phyloP scores from a whole-genome alignment of 805 yeast genomes.

The Candida jianshihensis region DNA sequence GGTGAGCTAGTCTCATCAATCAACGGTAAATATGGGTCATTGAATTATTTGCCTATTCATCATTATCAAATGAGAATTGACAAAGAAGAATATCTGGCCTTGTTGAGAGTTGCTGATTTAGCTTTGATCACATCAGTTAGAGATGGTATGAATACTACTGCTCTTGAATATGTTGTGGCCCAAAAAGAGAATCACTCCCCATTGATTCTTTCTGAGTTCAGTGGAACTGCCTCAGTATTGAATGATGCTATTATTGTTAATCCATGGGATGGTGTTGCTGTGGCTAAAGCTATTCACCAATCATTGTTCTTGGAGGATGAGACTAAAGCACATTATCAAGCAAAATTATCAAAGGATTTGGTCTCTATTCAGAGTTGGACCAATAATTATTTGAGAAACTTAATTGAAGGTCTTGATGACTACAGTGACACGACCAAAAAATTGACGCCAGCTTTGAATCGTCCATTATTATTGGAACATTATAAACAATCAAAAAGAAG shows the following conservation, averaged over 20 bases:
- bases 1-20: slow-evolving; percentile 76
- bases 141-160: slow-evolving; percentile 96
- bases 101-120: slow-evolving; percentile 83
- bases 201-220: slow-evolving; percentile 83
- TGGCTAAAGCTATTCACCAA: slow-evolving; percentile 74
- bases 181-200: slow-evolving; percentile 72
- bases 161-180: slow-evolving; percentile 85
- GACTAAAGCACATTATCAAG: slow-evolving; percentile 40
- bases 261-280: slow-evolving; percentile 96
- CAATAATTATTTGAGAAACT: slow-evolving; percentile 45
- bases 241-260: slow-evolving; percentile 76
- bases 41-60: slow-evolving; percentile 81
- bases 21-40: slow-evolving; percentile 76
- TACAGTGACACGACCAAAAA: slow-evolving; percentile 31
- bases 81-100: slow-evolving; percentile 82
- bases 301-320: slow-evolving; percentile 50
- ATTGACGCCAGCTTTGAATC: slow-evolving; percentile 76
- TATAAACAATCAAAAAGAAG: slow-evolving; percentile 61
- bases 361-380: slow-evolving; percentile 82
- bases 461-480: slow-evolving; percentile 52
- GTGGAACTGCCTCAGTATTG: slow-evolving; percentile 75
- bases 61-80: slow-evolving; percentile 89
- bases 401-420: slow-evolving; percentile 33
- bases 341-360: slow-evolving; percentile 55
- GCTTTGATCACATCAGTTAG: slow-evolving; percentile 85